Conservation (phyloP, 441 rosid genomes). For the Euphorbia corollata region DNA sequence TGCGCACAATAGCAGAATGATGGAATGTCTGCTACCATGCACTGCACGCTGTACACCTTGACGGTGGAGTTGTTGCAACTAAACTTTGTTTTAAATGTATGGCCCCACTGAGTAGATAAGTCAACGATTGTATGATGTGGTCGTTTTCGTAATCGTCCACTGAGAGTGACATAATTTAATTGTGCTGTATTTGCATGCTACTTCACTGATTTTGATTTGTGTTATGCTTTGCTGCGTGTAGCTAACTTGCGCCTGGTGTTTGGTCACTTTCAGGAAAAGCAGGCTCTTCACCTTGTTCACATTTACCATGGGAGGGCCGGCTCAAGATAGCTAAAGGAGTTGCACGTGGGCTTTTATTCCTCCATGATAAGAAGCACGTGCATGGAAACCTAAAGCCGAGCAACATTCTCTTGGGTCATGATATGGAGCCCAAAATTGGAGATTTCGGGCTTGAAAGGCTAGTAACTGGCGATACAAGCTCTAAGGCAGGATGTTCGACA, state of each 20-base stretch:
- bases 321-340: constrained; percentile 68
- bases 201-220: neutral
- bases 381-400: constrained; percentile 80
- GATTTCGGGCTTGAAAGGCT: constrained; percentile 81
- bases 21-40: constrained; percentile 16
- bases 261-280: constrained; percentile 44
- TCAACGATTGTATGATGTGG: constrained; percentile 31
- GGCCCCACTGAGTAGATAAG: constrained; percentile 17
- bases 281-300: constrained; percentile 60
- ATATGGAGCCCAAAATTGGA: constrained; percentile 73
- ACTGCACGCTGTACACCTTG: constrained; percentile 20
- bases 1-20: constrained; percentile 25
- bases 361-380: constrained; percentile 81
- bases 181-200: neutral
- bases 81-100: constrained; percentile 42
- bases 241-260: constrained; percentile 13
- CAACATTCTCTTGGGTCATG: constrained; percentile 50
- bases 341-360: constrained; percentile 68
- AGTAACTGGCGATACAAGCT: constrained; percentile 50
- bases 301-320: constrained; percentile 71
- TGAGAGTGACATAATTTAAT: constrained; percentile 24
- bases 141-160: constrained; percentile 21
- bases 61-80: constrained; percentile 53
- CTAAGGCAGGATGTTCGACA: constrained; percentile 47
- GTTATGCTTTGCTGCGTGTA: neutral